Evolutionary conservation across 2,329 filamentous ascomycete genomes (phyloP), one percentile per base, ranked within the genome.

Genomic region (Coniochaeta pulveracea): DNA sequence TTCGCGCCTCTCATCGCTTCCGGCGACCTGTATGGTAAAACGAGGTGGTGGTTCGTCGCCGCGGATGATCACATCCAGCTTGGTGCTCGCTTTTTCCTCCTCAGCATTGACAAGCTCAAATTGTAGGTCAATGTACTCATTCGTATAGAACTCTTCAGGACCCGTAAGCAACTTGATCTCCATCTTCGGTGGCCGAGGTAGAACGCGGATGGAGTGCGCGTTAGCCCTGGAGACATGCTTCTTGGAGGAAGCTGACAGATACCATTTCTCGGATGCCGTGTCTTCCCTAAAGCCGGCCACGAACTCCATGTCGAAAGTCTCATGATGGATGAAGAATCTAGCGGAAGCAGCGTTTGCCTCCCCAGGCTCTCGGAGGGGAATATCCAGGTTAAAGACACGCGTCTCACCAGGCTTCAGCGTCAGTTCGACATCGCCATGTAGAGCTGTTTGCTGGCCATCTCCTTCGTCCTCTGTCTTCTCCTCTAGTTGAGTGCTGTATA

Each of bases 181-280:
- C 61, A 98, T 76, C 56, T 95, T 96, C 1, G 91, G 91, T 18
- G 89, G 91, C 43, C 93, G 83, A 2, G 91, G 89, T 34, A 86
- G 66, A 16, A 98, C 76, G 36, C 74, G 78, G 36, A 93, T 71
- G 2, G 61, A 60, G 21, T 71, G 63, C 7, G 70, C 58, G 29
- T 69, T 61, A 9, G 56, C 43, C 7, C 73, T 63, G 18, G 64
- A 55, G 14, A 72, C 52, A 18, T 57, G 61, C 37, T 64, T 65
- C 34, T 56, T 64, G 0, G 53, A 50, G 10, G 58, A 55, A 3
- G 55, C 53, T 6, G 58, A 51, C 3, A 61, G 53, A 37, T 67
- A 69, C 73, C 74, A 79, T 1, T 65, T 51, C 24, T 61, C 57
- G 11, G 56, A 48, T 2, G 52, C 49, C 15, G 54, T 59, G 8